These are phyloP conservation scores for Raffaelea albimanens DNA, from an alignment of 2,329 filamentous ascomycete genomes.

Conservation along the genomic window DNA sequence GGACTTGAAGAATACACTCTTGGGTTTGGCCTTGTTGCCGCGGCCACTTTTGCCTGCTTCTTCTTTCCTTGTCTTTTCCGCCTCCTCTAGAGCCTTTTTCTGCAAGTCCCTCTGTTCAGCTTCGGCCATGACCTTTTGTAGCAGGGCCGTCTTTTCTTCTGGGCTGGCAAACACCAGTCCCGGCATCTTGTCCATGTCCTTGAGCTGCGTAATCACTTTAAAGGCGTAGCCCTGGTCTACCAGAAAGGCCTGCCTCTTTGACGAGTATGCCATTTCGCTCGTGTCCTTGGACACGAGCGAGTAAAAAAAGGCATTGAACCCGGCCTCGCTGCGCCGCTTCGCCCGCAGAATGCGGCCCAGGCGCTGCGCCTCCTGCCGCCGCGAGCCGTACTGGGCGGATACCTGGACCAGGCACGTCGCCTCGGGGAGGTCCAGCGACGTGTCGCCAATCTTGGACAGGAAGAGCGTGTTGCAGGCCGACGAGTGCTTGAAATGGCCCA, in stretches of 20 bases:
- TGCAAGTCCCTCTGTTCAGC: slow-evolving; percentile 30
- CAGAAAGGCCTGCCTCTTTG: slow-evolving; percentile 90
- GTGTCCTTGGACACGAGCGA: slow-evolving; percentile 96
- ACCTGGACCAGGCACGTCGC: slow-evolving; percentile 96
- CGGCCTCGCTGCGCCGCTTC: slow-evolving; percentile 92
- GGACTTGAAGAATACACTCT: too few relatives aligned
- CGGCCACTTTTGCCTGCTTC: too few relatives aligned
- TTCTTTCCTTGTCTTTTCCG: too few relatives aligned
- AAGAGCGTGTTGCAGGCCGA: slow-evolving; percentile 86
- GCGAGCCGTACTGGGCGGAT: slow-evolving; percentile 92
- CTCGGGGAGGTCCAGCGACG: slow-evolving; percentile 92
- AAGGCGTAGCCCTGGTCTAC: slow-evolving; percentile 98
- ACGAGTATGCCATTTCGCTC: slow-evolving; percentile 95
- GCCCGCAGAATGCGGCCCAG: slow-evolving; percentile 88
- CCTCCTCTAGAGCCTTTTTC: too few relatives aligned
- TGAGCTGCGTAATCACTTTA: slow-evolving; percentile 94
- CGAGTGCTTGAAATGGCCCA: slow-evolving; percentile 94
- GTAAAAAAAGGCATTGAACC: slow-evolving; percentile 99
- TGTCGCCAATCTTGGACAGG: slow-evolving; percentile 94
- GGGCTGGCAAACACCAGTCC: slow-evolving; percentile 72
- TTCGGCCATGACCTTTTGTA: slow-evolving; percentile 82
- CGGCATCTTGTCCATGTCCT: slow-evolving; percentile 78
- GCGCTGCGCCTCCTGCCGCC: slow-evolving; percentile 90
- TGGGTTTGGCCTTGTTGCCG: too few relatives aligned
- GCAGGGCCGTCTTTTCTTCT: slow-evolving; percentile 71